phyloP scores from a whole-genome alignment of 2,329 filamentous ascomycete genomes.

The Teratosphaeriaceae sp. region DNA sequence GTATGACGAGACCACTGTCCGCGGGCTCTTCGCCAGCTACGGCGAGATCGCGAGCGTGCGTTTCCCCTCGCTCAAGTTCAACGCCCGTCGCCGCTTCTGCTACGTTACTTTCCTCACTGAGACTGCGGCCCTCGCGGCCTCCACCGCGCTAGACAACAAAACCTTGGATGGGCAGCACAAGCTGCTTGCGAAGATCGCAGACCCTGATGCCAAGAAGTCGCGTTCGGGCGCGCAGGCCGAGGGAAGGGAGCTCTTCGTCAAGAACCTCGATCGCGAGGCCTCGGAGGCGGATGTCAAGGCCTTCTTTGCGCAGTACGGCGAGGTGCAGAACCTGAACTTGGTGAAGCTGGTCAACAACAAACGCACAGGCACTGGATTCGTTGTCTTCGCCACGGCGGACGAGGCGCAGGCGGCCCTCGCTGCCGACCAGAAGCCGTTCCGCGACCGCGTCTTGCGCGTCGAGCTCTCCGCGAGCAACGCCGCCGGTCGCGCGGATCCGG shows the following conservation, averaged over 20 bases:
- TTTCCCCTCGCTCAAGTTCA: constrained; percentile 85
- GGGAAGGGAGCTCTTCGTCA: constrained; percentile 77
- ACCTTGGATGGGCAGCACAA: constrained; percentile 61
- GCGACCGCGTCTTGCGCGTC: constrained; percentile 29
- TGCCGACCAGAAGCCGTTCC: constrained; percentile 29
- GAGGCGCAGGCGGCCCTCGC: constrained; percentile 28
- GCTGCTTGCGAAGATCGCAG: constrained; percentile 74
- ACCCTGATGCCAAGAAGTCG: constrained; percentile 70
- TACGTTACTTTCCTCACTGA: constrained; percentile 81
- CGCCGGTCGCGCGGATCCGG: constrained; percentile 18
- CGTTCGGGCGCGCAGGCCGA: constrained; percentile 78
- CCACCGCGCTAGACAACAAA: constrained; percentile 65
- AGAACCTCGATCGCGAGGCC: constrained; percentile 72
- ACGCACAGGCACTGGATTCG: constrained; percentile 71
- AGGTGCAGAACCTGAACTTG: constrained; percentile 64
- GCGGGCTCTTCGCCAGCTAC: constrained; percentile 60
- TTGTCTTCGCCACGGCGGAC: constrained; percentile 61
- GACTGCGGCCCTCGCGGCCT: constrained; percentile 58
- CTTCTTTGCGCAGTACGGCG: constrained; percentile 69
- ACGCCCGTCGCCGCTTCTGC: constrained; percentile 85
- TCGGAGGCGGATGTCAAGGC: constrained; percentile 65
- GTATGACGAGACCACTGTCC: constrained; percentile 65
- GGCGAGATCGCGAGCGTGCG: constrained; percentile 80
- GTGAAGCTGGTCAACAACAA: constrained; percentile 61
- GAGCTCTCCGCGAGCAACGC: constrained; percentile 24